Base-by-base conservation (phyloP, 2,329 filamentous ascomycete genomes). In the Colletotrichum gloeosporioides region DNA sequence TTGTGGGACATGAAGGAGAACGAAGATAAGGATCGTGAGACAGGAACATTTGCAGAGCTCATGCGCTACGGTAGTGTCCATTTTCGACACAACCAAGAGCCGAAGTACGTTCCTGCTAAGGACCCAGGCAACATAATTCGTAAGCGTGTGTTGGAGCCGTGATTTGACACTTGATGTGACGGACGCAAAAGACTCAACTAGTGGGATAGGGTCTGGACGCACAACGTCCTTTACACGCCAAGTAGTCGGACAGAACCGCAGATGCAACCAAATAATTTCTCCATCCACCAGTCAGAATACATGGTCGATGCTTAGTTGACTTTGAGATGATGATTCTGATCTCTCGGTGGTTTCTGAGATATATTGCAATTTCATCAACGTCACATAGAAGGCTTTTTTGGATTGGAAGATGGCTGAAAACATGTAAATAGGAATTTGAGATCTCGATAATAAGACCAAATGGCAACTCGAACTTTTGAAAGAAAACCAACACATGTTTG, bases 1-100 rank as follows among this genome's bases (percentile, higher is more conserved):
- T n/a, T 70, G 8, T 73, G 71, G 71, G 71, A 73, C 3, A 44
- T 62, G 57, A 70, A 70, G 18, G 66, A 73, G 31, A 55, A 73
- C 22, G 66, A 63, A 8, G 57, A 69, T 3, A 73, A 31, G 6
- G 71, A 70, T 25, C 57, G 34, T 10, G 65, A 64, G 44, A n/a
- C 71, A 4, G 66, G 71, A 5, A 73, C 71, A 5, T 70, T 73
- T 31, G 71, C 71, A 4, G 71, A 73, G 39, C 57, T 73, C 8
- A 44, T 73, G 13, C 65, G 71, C 18, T 64, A 69, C 25, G 59
- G 71, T 3, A 64, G 65, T 7, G 57, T 70, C 6, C 66, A 73
- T 27, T 73, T 73, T 16, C 36, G 36, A 32, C 71, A 70, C 25
- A 49, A 57, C n/a, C 31, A 65, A 5, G 57, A 73, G 44, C 36